Evolutionary conservation across 257 asterid genomes (phyloP), one percentile per base, ranked within the genome.

Genomic region (Jacaranda mimosifolia): DNA sequence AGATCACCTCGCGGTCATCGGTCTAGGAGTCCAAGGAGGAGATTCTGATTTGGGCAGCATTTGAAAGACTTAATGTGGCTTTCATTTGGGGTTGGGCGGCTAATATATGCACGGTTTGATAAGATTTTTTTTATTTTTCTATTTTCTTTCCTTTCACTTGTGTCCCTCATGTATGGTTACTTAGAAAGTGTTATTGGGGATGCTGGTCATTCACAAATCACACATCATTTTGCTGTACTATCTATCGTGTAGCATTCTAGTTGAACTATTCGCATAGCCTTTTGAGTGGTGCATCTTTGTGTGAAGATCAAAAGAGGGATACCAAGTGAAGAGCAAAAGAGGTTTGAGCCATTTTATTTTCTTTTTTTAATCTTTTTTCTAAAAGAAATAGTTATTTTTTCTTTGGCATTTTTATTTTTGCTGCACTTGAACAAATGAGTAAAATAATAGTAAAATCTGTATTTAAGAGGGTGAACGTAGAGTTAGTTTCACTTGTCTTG

Each of bases 1-100:
- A 91, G 96, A 77, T 91, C 94, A 35, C 96, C 96, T 10, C 91
- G 86, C 5, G 83, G 87, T 63, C 91, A 80, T 72, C 94, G 94
- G 15, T 91, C 96, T 58, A 82, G 96, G 79, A 91, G 92, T 67
- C 96, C 94, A 6, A 84, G 94, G 82, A 87, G 92, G 77, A 87
- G 96, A 76, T 87, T 71, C 74, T 91, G 83, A 79, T 55, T 53
- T 32, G 69, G 19, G 67, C 21, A 26, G 36, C 72, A 21, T 36
- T 40, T 10, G 51, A 15, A 2, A 36, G 21, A 10, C 35, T n/a
- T 45, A 45, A 19, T 48, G 68, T n/a, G 36, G 53, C 58, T 64
- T 76, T 73, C 39, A 9, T 59, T 77, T 35, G 51, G 75, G 59
- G 19, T 56, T 6, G 58, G 60, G 77, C 48, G 21, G 77, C 59